Percentiles rank a stretch among this genome's conserved stretches.
Evolutionary conservation across 805 yeast genomes (phyloP).

Genomic region (Metschnikowia borealis): DNA sequence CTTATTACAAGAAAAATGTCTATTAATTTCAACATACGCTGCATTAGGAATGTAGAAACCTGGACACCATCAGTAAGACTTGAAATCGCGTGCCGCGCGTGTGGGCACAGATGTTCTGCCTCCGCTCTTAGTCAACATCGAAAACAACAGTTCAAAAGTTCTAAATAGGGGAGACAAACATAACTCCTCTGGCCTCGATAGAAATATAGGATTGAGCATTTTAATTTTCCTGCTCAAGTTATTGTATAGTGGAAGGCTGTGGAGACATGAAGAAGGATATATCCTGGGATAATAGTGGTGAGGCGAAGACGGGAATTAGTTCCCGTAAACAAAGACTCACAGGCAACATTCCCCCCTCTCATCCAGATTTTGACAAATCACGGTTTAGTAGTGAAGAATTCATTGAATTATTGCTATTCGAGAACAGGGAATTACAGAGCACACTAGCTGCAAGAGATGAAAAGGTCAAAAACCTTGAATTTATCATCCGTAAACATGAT

Average conservation of each 20-base stretch:
- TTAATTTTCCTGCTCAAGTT: background rate
- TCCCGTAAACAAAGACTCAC: constrained; percentile 3
- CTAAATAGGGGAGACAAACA: background rate
- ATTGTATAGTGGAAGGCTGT: background rate
- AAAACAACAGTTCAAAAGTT: background rate
- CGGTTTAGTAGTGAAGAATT: constrained; percentile 25
- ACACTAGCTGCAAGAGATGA: constrained; percentile 7
- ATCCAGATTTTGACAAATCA: constrained; percentile 33
- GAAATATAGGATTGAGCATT: background rate
- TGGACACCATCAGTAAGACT: constrained; percentile 4
- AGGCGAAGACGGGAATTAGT: background rate
- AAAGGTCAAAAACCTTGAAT: constrained; percentile 5
- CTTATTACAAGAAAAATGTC: constrained; percentile 29
- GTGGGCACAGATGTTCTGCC: constrained; percentile 2
- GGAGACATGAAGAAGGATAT: background rate
- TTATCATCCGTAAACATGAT: background rate
- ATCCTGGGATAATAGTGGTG: background rate
- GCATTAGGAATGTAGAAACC: constrained; percentile 1
- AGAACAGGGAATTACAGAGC: constrained; percentile 32
- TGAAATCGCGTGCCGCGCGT: constrained; percentile 4
- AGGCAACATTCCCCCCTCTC: constrained; percentile 25
- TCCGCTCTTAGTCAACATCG: background rate
- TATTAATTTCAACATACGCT: constrained; percentile 1
- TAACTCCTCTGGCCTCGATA: background rate
- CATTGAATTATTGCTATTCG: constrained; percentile 34